phyloP scores from a whole-genome alignment of 2,329 filamentous ascomycete species.

The Paecilomyces niveus region DNA sequence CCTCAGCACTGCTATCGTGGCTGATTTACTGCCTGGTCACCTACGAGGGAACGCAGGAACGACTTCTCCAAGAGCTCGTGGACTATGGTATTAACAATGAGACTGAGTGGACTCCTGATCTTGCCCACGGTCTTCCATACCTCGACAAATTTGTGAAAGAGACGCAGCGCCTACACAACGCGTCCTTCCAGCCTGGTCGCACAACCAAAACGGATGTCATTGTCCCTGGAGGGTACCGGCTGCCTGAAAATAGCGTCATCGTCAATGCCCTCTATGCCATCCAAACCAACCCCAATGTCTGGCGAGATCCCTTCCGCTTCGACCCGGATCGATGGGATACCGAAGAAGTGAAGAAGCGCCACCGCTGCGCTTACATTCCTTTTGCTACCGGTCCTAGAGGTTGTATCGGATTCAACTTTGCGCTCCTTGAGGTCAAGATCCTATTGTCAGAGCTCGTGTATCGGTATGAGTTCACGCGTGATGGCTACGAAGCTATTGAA shows the following conservation, averaged over 20 bases:
- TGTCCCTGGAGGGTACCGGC: conserved; percentile 52
- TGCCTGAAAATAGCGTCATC: conserved; percentile 47
- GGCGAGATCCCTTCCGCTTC: conserved; percentile 53
- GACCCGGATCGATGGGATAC: conserved; percentile 55
- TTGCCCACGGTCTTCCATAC: conserved; percentile 19
- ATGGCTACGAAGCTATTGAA: conserved; percentile 44
- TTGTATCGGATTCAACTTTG: conserved; percentile 61
- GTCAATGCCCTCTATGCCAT: conserved; percentile 44
- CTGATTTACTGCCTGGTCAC: conserved; percentile 47
- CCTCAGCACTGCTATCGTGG: conserved; percentile 53
- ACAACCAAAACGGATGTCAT: conserved; percentile 51
- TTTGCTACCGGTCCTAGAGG: conserved; percentile 52
- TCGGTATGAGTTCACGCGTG: conserved; percentile 49
- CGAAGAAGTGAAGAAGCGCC: conserved; percentile 46
- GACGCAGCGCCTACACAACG: conserved; percentile 53
- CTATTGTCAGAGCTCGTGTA: conserved; percentile 50
- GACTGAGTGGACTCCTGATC: conserved; percentile 41
- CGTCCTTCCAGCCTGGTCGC: conserved; percentile 54
- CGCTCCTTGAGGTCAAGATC: conserved; percentile 54
- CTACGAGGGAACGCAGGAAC: conserved; percentile 51
- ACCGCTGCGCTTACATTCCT: conserved; percentile 49
- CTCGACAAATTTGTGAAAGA: conserved; percentile 56
- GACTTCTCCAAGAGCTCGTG: conserved; percentile 52
- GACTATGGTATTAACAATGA: conserved; percentile 41
- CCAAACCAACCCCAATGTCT: conserved; percentile 47